phyloP scores from a whole-genome alignment of 176 grass and related monocot genomes.

The Musa schizocarpa region DNA sequence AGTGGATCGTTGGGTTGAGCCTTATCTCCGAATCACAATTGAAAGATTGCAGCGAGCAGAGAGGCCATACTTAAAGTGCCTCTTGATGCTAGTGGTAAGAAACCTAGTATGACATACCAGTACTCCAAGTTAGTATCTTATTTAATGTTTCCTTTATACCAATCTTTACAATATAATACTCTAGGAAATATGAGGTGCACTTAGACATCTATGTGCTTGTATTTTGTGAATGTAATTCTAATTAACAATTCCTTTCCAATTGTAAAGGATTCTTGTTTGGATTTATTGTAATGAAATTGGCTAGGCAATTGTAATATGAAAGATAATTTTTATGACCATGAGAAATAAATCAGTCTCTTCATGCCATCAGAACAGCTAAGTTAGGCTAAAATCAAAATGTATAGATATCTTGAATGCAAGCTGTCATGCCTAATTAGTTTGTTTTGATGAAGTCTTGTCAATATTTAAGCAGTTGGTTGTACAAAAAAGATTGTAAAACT shows the following conservation, averaged over 20 bases:
- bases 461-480: neutral
- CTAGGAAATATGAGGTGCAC: no score
- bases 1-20: slow-evolving; percentile 78
- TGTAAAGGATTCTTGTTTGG: no score
- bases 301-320: no score
- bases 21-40: slow-evolving; percentile 64
- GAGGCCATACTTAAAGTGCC: slow-evolving; percentile 67
- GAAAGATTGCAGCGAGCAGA: slow-evolving; percentile 46
- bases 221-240: no score
- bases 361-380: neutral
- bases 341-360: no score
- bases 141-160: no score
- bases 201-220: no score
- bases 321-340: no score
- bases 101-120: neutral
- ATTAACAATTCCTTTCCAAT: no score
- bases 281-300: no score
- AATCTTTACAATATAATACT: no score
- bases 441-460: neutral
- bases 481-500: neutral
- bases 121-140: no score
- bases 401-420: neutral
- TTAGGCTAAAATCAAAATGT: neutral
- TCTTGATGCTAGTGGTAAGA: slow-evolving; percentile 83
- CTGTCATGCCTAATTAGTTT: neutral